These are phyloP conservation scores for Kalanchoe fedtschenkoi DNA, from an alignment of 164 flowering plant genomes.

Conservation along the genomic window DNA sequence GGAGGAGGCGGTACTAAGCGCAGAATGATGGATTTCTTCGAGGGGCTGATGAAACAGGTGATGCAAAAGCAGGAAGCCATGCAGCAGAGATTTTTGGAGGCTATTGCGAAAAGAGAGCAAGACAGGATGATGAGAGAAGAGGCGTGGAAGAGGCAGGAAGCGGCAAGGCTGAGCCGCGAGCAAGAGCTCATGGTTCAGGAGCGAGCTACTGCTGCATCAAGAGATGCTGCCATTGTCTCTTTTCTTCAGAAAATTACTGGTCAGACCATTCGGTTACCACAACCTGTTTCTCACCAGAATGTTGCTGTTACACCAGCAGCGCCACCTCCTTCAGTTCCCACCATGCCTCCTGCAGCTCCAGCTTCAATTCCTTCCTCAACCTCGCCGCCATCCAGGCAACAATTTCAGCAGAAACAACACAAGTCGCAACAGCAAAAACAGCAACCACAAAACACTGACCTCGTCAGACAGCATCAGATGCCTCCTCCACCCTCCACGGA, in stretches of 20 bases:
- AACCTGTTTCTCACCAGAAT: not conserved
- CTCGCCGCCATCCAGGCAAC: not conserved
- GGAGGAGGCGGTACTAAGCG: constrained; percentile 15
- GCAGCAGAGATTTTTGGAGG: constrained; percentile 53
- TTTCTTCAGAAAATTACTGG: constrained; percentile 58
- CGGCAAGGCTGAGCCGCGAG: constrained; percentile 39
- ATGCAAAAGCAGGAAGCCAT: constrained; percentile 62
- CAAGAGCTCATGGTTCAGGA: constrained; percentile 59
- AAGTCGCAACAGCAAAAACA: not conserved
- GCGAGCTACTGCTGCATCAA: constrained; percentile 44
- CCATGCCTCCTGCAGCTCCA: constrained; percentile 10
- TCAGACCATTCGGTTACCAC: constrained; percentile 26
- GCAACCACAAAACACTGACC: not conserved
- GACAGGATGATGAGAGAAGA: constrained; percentile 61
- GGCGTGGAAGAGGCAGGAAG: constrained; percentile 66
- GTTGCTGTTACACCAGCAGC: constrained; percentile 7
- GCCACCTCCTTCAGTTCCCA: constrained; percentile 1
- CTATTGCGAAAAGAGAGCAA: constrained; percentile 61
- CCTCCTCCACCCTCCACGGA: constrained; percentile 10
- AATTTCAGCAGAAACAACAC: not conserved
- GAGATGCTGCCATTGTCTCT: constrained; percentile 52
- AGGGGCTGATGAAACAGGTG: constrained; percentile 55
- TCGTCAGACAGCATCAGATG: not conserved
- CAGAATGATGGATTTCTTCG: constrained; percentile 47
- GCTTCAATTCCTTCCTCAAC: constrained; percentile 12